A percentile compares a stretch with the other conserved stretches of the same genome.
Evolutionary conservation across 345 rosid species (phyloP).

Genomic region (Acer yangbiense): DNA sequence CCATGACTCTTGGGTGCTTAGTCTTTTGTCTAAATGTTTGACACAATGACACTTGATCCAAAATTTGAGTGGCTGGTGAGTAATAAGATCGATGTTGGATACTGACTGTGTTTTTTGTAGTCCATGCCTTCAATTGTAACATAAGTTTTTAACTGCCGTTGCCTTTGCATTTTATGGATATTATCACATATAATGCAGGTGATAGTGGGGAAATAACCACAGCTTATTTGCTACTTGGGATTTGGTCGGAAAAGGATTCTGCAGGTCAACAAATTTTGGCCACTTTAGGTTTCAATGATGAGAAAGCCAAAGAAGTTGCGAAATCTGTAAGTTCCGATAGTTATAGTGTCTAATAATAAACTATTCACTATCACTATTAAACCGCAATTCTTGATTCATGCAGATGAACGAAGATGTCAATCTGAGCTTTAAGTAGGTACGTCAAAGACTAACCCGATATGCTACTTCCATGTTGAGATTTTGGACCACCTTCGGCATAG

Average conservation of each 20-base stretch:
- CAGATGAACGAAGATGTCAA: constrained; percentile 64
- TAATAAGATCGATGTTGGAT: background rate
- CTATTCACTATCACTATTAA: constrained; percentile 3
- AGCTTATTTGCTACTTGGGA: constrained; percentile 69
- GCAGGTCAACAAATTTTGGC: constrained; percentile 75
- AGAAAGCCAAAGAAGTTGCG: constrained; percentile 73
- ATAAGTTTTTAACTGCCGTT: background rate
- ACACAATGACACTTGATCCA: background rate
- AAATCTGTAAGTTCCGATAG: constrained; percentile 53
- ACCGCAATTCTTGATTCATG: constrained; percentile 27
- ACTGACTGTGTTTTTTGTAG: no score
- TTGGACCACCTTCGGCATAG: background rate
- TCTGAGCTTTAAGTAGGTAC: constrained; percentile 46
- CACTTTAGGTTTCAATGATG: constrained; percentile 69
- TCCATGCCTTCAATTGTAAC: background rate
- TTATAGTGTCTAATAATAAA: constrained; percentile 4
- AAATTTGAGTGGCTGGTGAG: background rate
- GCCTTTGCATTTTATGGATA: constrained; percentile 7
- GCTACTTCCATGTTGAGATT: constrained; percentile 9
- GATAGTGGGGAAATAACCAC: constrained; percentile 80
- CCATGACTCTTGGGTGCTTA: background rate
- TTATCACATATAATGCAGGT: constrained; percentile 44
- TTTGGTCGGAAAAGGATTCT: constrained; percentile 79
- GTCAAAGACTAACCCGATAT: constrained; percentile 4
- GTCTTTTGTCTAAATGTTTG: background rate